Conservation (phyloP, 768 basidiomycete genomes). For the Russula olivacea region DNA sequence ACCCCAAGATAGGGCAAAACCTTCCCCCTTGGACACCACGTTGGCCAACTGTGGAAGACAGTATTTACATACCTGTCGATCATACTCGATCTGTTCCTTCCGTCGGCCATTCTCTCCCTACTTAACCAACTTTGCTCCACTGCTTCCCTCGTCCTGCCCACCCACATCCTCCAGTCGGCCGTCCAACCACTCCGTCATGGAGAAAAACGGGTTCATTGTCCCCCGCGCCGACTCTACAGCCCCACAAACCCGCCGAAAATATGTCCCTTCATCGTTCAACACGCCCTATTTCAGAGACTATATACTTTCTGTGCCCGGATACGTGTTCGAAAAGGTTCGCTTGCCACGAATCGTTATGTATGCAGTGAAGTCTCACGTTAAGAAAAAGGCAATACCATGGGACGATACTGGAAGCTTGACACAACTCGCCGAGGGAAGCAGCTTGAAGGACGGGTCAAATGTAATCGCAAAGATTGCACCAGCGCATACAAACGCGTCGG, state of each 20-base stretch:
- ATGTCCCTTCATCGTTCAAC: constrained; percentile 51
- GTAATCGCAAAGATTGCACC: constrained; percentile 70
- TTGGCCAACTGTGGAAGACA: not conserved
- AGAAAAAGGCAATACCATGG: constrained; percentile 52
- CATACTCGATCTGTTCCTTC: constrained; percentile 18
- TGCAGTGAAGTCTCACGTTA: not conserved
- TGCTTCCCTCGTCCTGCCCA: not conserved
- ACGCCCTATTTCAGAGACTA: constrained; percentile 50
- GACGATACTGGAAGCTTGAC: constrained; percentile 71
- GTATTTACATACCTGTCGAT: constrained; percentile 10
- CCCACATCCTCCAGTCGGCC: not conserved
- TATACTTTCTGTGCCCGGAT: constrained; percentile 62
- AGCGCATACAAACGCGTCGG: constrained; percentile 64
- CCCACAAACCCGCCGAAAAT: constrained; percentile 38
- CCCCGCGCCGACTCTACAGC: constrained; percentile 8
- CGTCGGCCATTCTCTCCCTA: not conserved
- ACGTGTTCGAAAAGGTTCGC: constrained; percentile 61
- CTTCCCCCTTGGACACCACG: not conserved
- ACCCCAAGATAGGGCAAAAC: not conserved
- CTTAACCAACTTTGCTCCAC: constrained; percentile 1
- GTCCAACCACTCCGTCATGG: not conserved
- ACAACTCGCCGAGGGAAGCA: constrained; percentile 59
- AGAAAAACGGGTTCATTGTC: constrained; percentile 5
- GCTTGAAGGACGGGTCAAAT: constrained; percentile 61
- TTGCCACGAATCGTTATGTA: constrained; percentile 6